Evolutionary conservation across 176 grass and related monocot species (phyloP), one percentile per base, ranked within the genome.

Genomic region (Eragrostis curvula): DNA sequence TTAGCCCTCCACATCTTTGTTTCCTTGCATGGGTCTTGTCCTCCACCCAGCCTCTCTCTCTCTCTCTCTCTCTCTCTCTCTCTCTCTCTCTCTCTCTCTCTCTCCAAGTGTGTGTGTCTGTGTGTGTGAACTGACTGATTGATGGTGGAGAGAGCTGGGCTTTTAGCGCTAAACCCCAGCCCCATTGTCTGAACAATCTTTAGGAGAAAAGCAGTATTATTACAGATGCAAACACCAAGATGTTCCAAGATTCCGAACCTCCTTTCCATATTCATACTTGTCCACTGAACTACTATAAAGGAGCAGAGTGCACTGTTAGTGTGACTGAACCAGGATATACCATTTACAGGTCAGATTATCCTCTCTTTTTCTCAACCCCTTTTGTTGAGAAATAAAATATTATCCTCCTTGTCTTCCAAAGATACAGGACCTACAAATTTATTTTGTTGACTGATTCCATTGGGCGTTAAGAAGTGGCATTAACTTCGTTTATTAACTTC

Each of bases 161-260:
- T 66, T 78, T 79, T 79, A 70, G 84, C 66, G 51, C 74, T 63
- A 66, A 44, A 72, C 57, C 55, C 74, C 32, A 46, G 27, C 68
- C 30, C 2, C 76, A 45, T 23, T 71, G 39, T 72, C 53, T 61
- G 46, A 12, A 43, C 48, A 48, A 66, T 73, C 83, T 71, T 72
- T 63, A 72, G 62, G 50, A 29, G 11, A 52, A 59, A 76, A 72
- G 56, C 73, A 83, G 15, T 72, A 58, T 73, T 79, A 66, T 83
- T 45, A 15, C 74, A 73, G 58, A 83, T 78, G 68, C 86, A 88
- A 66, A 73, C 47, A 84, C 68, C 86, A 84, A 79, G 86, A 88
- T 79, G 79, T 66, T 84, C 86, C 80, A 73, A 73, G 80, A 84
- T 84, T 73, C 81, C 29, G 24, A 58, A 42, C 39, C 25, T 59